Percentiles rank a stretch among this genome's conserved stretches.
phyloP scores from a whole-genome alignment of 78 protist genomes.

The Dictyostelium brefeldianum region DNA sequence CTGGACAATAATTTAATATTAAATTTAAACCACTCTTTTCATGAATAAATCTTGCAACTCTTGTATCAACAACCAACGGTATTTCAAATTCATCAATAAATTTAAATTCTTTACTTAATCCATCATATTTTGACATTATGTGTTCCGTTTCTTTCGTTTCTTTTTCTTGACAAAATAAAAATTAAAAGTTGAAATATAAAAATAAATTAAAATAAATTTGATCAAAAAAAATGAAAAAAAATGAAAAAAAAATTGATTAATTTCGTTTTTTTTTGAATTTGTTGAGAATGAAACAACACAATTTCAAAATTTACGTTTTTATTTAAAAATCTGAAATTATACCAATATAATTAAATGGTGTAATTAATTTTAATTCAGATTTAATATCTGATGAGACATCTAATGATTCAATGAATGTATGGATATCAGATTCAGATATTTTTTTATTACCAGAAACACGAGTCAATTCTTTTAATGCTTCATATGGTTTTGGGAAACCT shows the following conservation, averaged over 20 bases:
- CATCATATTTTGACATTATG: conserved; percentile 8
- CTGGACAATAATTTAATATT: conserved; percentile 53
- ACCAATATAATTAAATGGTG: conserved; percentile 87
- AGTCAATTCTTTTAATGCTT: conserved; percentile 89
- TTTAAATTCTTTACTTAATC: conserved; percentile 18
- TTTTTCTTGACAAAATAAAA: too few relatives aligned
- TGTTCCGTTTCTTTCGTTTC: too few relatives aligned
- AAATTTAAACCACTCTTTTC: background rate
- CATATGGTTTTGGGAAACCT: conserved; percentile 91
- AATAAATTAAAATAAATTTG: too few relatives aligned
- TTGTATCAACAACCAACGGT: background rate
- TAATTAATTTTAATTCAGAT: conserved; percentile 80
- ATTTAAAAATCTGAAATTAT: conserved; percentile 27
- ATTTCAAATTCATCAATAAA: conserved; percentile 53
- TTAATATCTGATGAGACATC: conserved; percentile 68
- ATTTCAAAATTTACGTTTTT: too few relatives aligned
- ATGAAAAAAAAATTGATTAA: too few relatives aligned
- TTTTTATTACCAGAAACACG: conserved; percentile 75
- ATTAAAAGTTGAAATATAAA: too few relatives aligned
- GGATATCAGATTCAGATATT: conserved; percentile 67
- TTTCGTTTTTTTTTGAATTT: too few relatives aligned
- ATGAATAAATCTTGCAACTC: conserved; percentile 27
- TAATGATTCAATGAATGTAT: conserved; percentile 81
- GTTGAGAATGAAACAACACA: too few relatives aligned
- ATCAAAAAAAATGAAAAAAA: too few relatives aligned